Conservation (phyloP, 2,329 filamentous ascomycete genomes). For the Seiridium cupressi region DNA sequence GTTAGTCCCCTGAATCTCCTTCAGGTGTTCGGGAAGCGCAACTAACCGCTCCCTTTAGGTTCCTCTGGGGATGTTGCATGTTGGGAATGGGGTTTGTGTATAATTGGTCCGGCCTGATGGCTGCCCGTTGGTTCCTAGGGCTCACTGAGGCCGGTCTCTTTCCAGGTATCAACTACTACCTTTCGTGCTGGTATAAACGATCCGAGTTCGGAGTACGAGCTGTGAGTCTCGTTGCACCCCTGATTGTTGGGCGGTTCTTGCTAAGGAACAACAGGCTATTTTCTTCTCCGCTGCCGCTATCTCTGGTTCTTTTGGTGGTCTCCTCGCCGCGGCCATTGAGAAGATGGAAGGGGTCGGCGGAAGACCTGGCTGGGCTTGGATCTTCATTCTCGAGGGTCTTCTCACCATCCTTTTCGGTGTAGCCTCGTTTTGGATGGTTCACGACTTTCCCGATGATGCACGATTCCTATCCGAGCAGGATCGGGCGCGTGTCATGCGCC, state of each 20-base stretch:
- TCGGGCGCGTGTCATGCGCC: constrained; percentile 67
- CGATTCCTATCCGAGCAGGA: constrained; percentile 70
- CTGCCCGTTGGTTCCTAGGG: constrained; percentile 69
- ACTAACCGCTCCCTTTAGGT: constrained; percentile 31
- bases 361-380: constrained; percentile 60
- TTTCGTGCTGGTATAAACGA: constrained; percentile 81
- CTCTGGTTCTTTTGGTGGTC: constrained; percentile 74
- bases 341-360: constrained; percentile 65
- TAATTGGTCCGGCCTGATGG: constrained; percentile 64
- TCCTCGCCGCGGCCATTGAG: constrained; percentile 69
- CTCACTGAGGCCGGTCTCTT: constrained; percentile 74
- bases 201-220: constrained; percentile 77
- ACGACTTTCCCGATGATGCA: constrained; percentile 78
- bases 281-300: constrained; percentile 84
- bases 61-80: constrained; percentile 68
- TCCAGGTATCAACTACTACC: constrained; percentile 75
- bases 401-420: constrained; percentile 68
- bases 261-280: constrained; percentile 46
- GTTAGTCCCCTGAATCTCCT: constrained; percentile 38
- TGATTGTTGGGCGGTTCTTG: neutral
- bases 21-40: neutral
- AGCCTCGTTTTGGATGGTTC: constrained; percentile 72
- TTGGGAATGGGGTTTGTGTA: constrained; percentile 65
- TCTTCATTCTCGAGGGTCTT: constrained; percentile 69
- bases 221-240: constrained; percentile 24